Percentiles rank a stretch among this genome's conserved stretches.
These are phyloP conservation scores for Elsinoe batatas DNA, from an alignment of 2,329 filamentous ascomycete species.

Conservation along the genomic window DNA sequence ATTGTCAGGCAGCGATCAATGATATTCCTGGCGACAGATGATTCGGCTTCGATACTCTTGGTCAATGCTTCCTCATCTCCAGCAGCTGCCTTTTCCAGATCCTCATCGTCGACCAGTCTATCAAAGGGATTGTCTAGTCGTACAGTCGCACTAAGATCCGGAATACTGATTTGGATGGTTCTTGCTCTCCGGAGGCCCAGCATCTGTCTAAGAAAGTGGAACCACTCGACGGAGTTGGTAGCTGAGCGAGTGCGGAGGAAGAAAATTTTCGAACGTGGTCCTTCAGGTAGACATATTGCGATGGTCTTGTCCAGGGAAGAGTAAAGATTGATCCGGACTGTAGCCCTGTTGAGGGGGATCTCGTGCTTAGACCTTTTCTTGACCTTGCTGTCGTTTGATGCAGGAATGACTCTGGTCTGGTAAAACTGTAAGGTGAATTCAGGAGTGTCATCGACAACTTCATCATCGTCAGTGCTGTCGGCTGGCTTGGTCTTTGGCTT, in stretches of 20 bases:
- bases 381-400: constrained; percentile 41
- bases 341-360: constrained; percentile 45
- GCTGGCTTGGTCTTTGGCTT: background rate
- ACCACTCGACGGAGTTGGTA: constrained; percentile 57
- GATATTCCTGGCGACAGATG: constrained; percentile 46
- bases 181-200: constrained; percentile 49
- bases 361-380: constrained; percentile 48
- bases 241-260: constrained; percentile 53
- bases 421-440: constrained; percentile 37
- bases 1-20: constrained; percentile 50
- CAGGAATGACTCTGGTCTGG: constrained; percentile 45
- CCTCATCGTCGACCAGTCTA: constrained; percentile 37
- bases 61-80: constrained; percentile 38
- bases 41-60: constrained; percentile 41
- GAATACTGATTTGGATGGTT: constrained; percentile 51
- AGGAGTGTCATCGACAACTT: constrained; percentile 43
- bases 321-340: constrained; percentile 51
- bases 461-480: constrained; percentile 40
- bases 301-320: constrained; percentile 59
- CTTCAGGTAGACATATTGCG: constrained; percentile 50
- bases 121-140: constrained; percentile 51
- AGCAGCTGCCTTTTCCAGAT: constrained; percentile 32
- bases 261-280: constrained; percentile 47
- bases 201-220: constrained; percentile 52
- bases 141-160: constrained; percentile 51